Evolutionary conservation across 805 yeast genomes (phyloP).

Genomic region (Yamadazyma endophytica): DNA sequence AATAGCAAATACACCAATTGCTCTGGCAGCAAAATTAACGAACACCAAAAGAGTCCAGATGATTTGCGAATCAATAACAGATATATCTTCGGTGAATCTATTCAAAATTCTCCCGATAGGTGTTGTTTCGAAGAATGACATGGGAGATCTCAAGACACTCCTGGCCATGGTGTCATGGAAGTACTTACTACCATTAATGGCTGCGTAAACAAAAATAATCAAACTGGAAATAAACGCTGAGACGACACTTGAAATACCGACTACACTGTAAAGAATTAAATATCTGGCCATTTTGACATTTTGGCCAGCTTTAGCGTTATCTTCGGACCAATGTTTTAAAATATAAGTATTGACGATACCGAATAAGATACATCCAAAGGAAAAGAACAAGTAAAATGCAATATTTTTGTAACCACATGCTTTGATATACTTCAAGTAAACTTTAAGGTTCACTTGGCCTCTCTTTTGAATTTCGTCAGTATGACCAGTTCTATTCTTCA

Average conservation of each 20-base stretch:
- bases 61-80: slow-evolving; percentile 26
- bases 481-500: slow-evolving; percentile 15
- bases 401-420: slow-evolving; percentile 29
- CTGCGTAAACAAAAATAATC: slow-evolving; percentile 27
- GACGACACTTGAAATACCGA: slow-evolving; percentile 26
- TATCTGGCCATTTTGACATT: slow-evolving; percentile 22
- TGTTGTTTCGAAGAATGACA: slow-evolving; percentile 40
- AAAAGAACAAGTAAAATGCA: slow-evolving; percentile 18
- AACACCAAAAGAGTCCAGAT: slow-evolving; percentile 27
- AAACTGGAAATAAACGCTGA: slow-evolving; percentile 23
- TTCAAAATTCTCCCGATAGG: slow-evolving; percentile 38
- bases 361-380: slow-evolving; percentile 16
- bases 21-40: slow-evolving; percentile 17
- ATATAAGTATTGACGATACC: slow-evolving; percentile 22
- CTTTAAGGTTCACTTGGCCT: slow-evolving; percentile 26
- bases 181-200: slow-evolving; percentile 25
- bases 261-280: slow-evolving; percentile 20
- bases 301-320: slow-evolving; percentile 18
- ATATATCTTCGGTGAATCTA: slow-evolving; percentile 35
- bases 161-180: slow-evolving; percentile 36
- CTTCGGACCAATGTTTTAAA: slow-evolving; percentile 35
- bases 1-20: slow-evolving; percentile 24
- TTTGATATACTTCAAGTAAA: slow-evolving; percentile 24
- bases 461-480: slow-evolving; percentile 24
- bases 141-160: slow-evolving; percentile 33